Percentiles rank a stretch among this genome's conserved stretches.
Evolutionary conservation across 805 yeast genomes (phyloP).

Genomic region (Grigorovia humatica): DNA sequence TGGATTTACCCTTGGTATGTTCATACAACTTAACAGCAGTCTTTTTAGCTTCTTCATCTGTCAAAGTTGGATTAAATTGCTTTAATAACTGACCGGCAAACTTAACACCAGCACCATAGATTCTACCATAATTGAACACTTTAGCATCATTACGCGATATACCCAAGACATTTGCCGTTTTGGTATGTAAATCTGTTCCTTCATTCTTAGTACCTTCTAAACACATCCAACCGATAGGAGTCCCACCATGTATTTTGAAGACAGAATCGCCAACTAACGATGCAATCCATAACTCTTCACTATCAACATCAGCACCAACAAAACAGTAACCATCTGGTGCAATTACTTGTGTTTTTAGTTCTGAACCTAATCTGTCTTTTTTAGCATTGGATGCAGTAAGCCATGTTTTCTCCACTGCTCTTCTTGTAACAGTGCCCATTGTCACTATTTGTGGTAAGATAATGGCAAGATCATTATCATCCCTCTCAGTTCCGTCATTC

Average conservation of each 20-base stretch:
- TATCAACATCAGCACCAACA: constrained; percentile 98
- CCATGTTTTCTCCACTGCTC: constrained; percentile 98
- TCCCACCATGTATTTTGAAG: constrained; percentile 84
- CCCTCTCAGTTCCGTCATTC: constrained; percentile 5
- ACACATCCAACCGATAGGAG: constrained; percentile 99
- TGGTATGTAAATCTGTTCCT: constrained; percentile 91
- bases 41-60: constrained; percentile 53
- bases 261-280: constrained; percentile 87
- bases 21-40: constrained; percentile 62
- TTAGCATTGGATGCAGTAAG: constrained; percentile 94
- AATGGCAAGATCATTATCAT: constrained; percentile 41
- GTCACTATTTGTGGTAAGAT: constrained; percentile 77
- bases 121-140: constrained; percentile 91
- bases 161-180: constrained; percentile 82
- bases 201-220: constrained; percentile 87
- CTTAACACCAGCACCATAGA: constrained; percentile 93
- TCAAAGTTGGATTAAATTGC: constrained; percentile 64
- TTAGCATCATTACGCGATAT: constrained; percentile 89
- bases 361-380: constrained; percentile 77
- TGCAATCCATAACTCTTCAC: constrained; percentile 98
- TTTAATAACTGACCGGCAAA: constrained; percentile 79
- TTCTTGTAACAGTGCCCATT: constrained; percentile 94
- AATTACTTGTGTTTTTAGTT: constrained; percentile 70
- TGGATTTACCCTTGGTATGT: constrained; percentile 68
- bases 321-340: constrained; percentile 87